phyloP scores from a whole-genome alignment of 768 basidiomycete species.

The Sporobolomyces pararoseus region DNA sequence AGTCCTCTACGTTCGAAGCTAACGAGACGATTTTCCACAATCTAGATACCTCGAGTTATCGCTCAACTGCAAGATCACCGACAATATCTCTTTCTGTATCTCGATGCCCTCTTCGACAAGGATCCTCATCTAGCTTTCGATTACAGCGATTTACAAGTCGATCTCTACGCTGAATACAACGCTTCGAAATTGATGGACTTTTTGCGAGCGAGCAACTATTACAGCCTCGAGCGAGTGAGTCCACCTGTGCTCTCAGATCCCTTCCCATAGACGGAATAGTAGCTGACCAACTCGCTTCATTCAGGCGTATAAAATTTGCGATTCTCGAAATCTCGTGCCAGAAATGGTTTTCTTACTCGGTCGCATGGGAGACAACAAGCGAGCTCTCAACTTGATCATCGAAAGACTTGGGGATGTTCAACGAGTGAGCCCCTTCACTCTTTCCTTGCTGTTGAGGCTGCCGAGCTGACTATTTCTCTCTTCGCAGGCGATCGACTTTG shows the following conservation, averaged over 20 bases:
- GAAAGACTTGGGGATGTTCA: slow-evolving; percentile 89
- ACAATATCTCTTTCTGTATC: slow-evolving; percentile 83
- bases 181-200: slow-evolving; percentile 78
- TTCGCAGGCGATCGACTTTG: slow-evolving; percentile 87
- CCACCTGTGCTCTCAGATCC: background rate
- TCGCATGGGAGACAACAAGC: slow-evolving; percentile 95
- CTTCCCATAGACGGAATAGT: too few species aligned
- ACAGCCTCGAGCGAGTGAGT: slow-evolving; percentile 74
- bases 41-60: slow-evolving; percentile 78
- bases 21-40: background rate
- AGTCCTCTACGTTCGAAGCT: too few species aligned
- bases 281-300: background rate
- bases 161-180: slow-evolving; percentile 85
- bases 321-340: slow-evolving; percentile 75
- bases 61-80: slow-evolving; percentile 72
- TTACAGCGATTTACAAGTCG: slow-evolving; percentile 81
- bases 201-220: slow-evolving; percentile 81
- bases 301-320: slow-evolving; percentile 81
- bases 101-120: slow-evolving; percentile 81
- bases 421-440: slow-evolving; percentile 55
- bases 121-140: slow-evolving; percentile 73
- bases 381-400: slow-evolving; percentile 88
- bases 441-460: background rate
- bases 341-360: slow-evolving; percentile 98
- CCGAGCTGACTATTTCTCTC: background rate